Conservation (phyloP, 345 rosid species). For the Eucalyptus coolabah region DNA sequence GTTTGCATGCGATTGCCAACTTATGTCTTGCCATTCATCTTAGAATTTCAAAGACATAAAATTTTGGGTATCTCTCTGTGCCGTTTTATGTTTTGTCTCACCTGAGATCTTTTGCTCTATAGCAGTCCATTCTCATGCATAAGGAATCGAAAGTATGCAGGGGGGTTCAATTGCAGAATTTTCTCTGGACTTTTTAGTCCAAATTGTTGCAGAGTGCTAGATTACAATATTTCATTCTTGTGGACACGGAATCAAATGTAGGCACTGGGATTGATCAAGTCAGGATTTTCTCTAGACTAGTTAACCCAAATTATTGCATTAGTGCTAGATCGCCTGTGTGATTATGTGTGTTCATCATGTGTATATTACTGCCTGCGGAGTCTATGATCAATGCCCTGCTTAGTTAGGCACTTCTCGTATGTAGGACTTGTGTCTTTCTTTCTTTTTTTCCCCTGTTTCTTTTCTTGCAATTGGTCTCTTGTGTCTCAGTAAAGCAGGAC, state of each 20-base stretch:
- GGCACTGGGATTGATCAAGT: neutral
- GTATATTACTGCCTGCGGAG: neutral
- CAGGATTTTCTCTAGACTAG: neutral
- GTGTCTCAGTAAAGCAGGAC: neutral
- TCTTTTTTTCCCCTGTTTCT: neutral
- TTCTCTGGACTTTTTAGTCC: neutral
- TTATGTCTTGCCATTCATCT: neutral
- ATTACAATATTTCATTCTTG: neutral
- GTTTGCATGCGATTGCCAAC: neutral
- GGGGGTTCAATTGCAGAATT: neutral
- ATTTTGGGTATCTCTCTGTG: neutral
- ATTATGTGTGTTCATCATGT: neutral
- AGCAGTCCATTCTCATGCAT: neutral
- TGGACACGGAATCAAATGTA: neutral
- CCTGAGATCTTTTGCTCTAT: neutral
- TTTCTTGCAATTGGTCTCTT: neutral
- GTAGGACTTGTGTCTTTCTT: neutral
- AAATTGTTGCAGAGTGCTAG: neutral
- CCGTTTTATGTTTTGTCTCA: neutral
- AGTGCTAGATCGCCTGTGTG: neutral
- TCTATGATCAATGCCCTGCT: neutral
- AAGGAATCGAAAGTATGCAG: neutral
- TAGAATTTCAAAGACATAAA: neutral
- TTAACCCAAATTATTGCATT: neutral
- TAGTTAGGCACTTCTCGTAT: neutral